These are phyloP conservation scores for Cyclaneusma minus DNA, from an alignment of 2,329 filamentous ascomycete genomes.

Conservation along the genomic window DNA sequence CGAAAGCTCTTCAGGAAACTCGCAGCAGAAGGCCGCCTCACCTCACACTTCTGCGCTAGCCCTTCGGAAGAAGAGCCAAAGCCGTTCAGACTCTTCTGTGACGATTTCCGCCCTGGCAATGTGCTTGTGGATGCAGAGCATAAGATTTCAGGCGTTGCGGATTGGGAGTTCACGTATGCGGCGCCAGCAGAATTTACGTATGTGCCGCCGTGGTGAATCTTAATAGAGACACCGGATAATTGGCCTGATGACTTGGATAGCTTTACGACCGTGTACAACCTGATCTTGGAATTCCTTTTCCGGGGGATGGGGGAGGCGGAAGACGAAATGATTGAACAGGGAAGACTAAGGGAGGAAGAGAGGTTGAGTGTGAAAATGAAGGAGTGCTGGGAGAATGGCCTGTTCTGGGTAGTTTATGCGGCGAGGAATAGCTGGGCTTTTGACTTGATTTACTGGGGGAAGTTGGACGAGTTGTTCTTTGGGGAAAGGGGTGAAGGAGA, in stretches of 20 bases:
- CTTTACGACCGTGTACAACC: constrained; percentile 1
- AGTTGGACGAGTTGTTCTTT: constrained; percentile 2
- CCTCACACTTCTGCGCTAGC: too few relatives aligned
- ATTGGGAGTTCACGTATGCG: constrained; percentile 9
- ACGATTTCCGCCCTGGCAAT: constrained; percentile 8
- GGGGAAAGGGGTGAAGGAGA: too few relatives aligned
- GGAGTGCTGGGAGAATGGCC: constrained; percentile 9
- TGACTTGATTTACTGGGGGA: constrained; percentile 8
- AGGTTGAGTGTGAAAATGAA: constrained; percentile 8
- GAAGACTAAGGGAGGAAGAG: constrained; percentile 1
- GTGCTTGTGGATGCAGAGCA: constrained; percentile 7
- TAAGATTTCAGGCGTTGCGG: constrained; percentile 7
- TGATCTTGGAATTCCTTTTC: too few relatives aligned
- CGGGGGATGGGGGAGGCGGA: too few relatives aligned
- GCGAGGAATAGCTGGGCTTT: constrained; percentile 8
- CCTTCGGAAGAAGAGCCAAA: too few relatives aligned
- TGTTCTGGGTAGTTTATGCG: constrained; percentile 11
- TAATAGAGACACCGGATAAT: constrained; percentile 7
- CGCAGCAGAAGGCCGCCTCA: constrained; percentile 1
- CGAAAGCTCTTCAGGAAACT: constrained; percentile 20
- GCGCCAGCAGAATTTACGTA: constrained; percentile 8
- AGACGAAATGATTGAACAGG: constrained; percentile 2
- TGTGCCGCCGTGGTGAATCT: constrained; percentile 8
- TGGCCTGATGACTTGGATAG: constrained; percentile 6
- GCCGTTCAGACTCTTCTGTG: constrained; percentile 7